These are phyloP conservation scores for Mycena olivaceomarginata DNA, from an alignment of 768 basidiomycete genomes.

Conservation along the genomic window DNA sequence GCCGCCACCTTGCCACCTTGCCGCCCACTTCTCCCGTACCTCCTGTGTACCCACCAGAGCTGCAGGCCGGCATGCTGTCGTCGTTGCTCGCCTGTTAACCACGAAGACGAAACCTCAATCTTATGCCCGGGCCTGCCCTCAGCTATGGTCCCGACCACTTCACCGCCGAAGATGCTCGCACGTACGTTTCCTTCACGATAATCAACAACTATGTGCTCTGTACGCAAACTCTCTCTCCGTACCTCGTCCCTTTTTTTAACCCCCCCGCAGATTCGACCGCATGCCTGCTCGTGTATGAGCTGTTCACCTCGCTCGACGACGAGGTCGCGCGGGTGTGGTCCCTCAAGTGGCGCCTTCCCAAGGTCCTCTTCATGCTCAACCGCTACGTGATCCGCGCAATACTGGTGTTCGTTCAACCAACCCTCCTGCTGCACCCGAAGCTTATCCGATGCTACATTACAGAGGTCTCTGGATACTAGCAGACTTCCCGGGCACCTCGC, in stretches of 20 bases:
- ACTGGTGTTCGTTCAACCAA: slow-evolving; percentile 21
- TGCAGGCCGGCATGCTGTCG: slow-evolving; percentile 27
- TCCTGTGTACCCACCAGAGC: neutral
- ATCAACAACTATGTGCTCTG: slow-evolving; percentile 16
- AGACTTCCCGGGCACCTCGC: slow-evolving; percentile 32
- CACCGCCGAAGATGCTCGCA: neutral
- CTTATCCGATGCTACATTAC: neutral
- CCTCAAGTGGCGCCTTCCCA: slow-evolving; percentile 41
- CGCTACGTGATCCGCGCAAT: slow-evolving; percentile 40
- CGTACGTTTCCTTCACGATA: slow-evolving; percentile 6
- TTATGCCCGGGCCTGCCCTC: slow-evolving; percentile 36
- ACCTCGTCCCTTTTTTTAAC: neutral
- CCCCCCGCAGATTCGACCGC: slow-evolving; percentile 13
- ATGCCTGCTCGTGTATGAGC: slow-evolving; percentile 39
- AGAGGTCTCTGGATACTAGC: slow-evolving; percentile 41
- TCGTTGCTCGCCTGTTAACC: neutral
- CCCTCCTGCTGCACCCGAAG: neutral
- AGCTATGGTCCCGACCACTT: slow-evolving; percentile 16
- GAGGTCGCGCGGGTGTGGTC: slow-evolving; percentile 39
- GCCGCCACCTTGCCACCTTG: neutral
- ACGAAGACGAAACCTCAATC: neutral
- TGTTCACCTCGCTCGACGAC: slow-evolving; percentile 41
- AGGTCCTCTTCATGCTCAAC: slow-evolving; percentile 44
- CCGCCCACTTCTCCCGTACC: neutral
- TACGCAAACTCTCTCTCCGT: neutral